Evolutionary conservation across 1,284 basidiomycete genomes (phyloP), one percentile per base, ranked within the genome.

Genomic region (Malassezia pachydermatis): DNA sequence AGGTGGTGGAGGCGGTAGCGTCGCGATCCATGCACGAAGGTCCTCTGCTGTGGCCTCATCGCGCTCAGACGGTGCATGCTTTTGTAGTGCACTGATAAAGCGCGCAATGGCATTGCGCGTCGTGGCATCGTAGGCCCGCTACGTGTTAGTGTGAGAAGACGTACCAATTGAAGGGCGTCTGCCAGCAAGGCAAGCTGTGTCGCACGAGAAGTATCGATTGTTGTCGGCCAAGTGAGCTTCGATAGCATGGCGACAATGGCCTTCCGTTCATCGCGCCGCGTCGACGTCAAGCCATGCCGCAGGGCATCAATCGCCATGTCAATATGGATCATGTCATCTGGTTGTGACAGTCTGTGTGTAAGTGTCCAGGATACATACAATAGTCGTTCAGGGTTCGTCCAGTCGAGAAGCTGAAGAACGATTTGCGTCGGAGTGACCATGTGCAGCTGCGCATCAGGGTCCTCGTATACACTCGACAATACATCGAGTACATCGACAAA

Each of bases 361-460:
- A 42, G 10, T 53, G 66, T 50, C 61, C 74, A 62, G 62, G 75
- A 3, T 48, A 78, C 81, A 67, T 64, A 86, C 77, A 83, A 78
- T 24, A 80, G 79, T 67, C 88, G 90, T 60, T 80, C 77, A 0
- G 90, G 86, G 71, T 95, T 85, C 2, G 84, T 87, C 92, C 92
- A 98, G 64, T 96, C 89, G 3, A 86, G 76, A 58, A 98, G 79
- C 74, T 95, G 81, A 20, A 83, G 73, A 0, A 83, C 85, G 50
- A 92, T 83, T 66, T 90, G 87, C 11, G 80, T 72, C 0, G 87
- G 82, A 0, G 81, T 76, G 14, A 90, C 80, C 81, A 90, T 86
- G 20, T 82, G 80, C 56, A 86, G 80, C 35, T 82, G 82, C 1
- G 82, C 81, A 2, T 84, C 84, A 35, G 84, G 76, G 16, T 84